Evolutionary conservation across 805 yeast genomes (phyloP).

Genomic region (Barnettozyma sucrosica): DNA sequence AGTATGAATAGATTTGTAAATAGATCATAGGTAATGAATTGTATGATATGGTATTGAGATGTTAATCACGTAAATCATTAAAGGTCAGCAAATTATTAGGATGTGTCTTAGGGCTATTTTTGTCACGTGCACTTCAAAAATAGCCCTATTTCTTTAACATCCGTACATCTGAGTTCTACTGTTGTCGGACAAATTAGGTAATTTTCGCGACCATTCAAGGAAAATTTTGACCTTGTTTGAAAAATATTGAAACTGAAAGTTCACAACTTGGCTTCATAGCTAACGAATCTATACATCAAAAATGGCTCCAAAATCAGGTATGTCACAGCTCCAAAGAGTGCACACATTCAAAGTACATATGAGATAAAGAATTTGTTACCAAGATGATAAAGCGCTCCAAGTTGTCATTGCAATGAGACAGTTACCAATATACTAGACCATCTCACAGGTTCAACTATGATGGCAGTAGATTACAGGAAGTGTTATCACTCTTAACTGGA

Average conservation of each 20-base stretch:
- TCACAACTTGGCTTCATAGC: background rate
- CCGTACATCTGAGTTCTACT: background rate
- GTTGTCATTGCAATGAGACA: background rate
- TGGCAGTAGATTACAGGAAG: background rate
- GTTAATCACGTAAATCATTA: too few relatives aligned
- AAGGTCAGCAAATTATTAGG: too few relatives aligned
- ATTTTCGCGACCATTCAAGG: conserved; percentile 1
- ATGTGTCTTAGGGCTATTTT: conserved; percentile 2
- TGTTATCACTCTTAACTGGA: background rate
- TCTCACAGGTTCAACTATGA: background rate
- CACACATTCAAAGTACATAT: background rate
- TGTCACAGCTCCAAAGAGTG: conserved; percentile 20
- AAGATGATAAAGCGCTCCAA: background rate
- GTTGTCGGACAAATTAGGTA: background rate
- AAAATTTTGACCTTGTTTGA: conserved; percentile 1
- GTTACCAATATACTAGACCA: background rate
- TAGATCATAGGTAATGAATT: conserved; percentile 12
- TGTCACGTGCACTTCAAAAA: background rate
- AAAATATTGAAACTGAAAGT: conserved; percentile 7
- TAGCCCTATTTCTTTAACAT: background rate
- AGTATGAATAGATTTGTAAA: conserved; percentile 3
- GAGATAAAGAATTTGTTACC: background rate
- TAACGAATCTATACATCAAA: conserved; percentile 21
- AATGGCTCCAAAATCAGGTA: conserved; percentile 54
- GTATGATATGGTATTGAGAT: conserved; percentile 8